Evolutionary conservation across 2,329 filamentous ascomycete species (phyloP).

Genomic region (Phoma sp.): DNA sequence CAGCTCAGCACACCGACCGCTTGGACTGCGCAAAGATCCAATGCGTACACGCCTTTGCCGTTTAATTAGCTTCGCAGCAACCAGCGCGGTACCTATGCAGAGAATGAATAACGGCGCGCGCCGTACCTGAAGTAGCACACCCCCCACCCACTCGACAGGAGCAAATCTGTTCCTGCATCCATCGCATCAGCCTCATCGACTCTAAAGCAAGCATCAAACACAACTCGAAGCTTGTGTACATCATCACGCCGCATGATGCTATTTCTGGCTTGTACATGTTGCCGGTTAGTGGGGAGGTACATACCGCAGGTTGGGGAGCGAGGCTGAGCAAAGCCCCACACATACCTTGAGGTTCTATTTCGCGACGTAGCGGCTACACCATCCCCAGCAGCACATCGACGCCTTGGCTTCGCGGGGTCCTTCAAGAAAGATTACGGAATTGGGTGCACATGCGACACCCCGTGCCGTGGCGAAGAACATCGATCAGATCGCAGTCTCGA

Average conservation of each 20-base stretch:
- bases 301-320: constrained; percentile 14
- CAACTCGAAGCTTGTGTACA: not conserved
- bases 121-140: not conserved
- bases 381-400: constrained; percentile 2
- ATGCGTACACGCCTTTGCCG: not conserved
- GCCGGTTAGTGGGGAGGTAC: constrained; percentile 5
- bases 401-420: constrained; percentile 1
- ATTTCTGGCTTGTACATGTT: constrained; percentile 8
- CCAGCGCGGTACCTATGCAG: not conserved
- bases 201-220: not conserved
- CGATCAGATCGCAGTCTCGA: not conserved
- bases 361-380: constrained; percentile 6
- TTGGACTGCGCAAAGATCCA: not conserved
- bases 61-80: not conserved
- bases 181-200: not conserved
- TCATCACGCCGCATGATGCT: constrained; percentile 13
- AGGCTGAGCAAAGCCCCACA: constrained; percentile 20
- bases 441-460: not conserved
- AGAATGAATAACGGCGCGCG: not conserved
- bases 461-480: constrained; percentile 6
- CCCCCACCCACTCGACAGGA: not conserved
- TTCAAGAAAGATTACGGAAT: constrained; percentile 2
- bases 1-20: not conserved
- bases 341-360: constrained; percentile 12
- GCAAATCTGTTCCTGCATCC: not conserved